phyloP scores from a whole-genome alignment of 306 rosid genomes.

The Lathyrus aphaca region DNA sequence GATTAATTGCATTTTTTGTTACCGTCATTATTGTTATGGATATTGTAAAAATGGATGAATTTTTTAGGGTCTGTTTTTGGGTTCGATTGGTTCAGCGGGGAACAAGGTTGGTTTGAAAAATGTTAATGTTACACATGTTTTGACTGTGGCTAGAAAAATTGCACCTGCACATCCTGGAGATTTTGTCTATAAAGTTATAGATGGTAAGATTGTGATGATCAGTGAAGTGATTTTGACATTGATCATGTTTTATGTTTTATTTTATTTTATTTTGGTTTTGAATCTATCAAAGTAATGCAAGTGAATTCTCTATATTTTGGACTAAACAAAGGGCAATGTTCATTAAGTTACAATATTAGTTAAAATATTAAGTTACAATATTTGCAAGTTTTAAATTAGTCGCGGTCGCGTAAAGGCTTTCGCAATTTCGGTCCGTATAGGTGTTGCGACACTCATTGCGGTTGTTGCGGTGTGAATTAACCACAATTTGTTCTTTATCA shows the following conservation, averaged over 20 bases:
- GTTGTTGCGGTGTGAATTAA: too few species aligned
- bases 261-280: conserved; percentile 7
- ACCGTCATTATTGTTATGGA: not conserved
- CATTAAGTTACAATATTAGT: not conserved
- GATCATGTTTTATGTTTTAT: conserved; percentile 19
- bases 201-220: conserved; percentile 50
- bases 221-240: not conserved
- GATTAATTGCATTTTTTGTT: conserved; percentile 23
- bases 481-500: too few species aligned
- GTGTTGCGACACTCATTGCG: too few species aligned
- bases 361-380: not conserved
- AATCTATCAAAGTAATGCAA: not conserved
- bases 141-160: conserved; percentile 64
- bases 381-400: too few species aligned
- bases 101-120: conserved; percentile 61
- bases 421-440: too few species aligned
- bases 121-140: conserved; percentile 67
- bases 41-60: not conserved
- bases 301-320: not conserved
- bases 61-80: conserved; percentile 79
- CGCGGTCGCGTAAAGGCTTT: too few species aligned
- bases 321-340: not conserved
- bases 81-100: conserved; percentile 68
- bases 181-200: conserved; percentile 60
- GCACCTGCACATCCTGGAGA: conserved; percentile 59